Conservation (phyloP, 2,329 filamentous ascomycete genomes). For the Venturia aucupariae region DNA sequence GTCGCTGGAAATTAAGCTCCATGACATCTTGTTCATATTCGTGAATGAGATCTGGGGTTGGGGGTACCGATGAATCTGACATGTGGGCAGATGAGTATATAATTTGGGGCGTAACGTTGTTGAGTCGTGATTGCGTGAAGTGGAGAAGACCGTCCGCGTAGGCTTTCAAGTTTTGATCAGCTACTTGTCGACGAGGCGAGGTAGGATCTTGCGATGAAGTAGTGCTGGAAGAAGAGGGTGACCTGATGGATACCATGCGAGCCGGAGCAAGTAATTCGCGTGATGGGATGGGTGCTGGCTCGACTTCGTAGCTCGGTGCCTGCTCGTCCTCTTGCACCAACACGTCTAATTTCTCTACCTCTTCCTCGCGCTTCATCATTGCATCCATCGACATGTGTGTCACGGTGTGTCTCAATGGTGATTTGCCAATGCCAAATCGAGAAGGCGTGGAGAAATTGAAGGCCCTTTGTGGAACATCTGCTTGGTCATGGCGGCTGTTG, state of each 20-base stretch:
- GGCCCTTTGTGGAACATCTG: background rate
- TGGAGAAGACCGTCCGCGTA: constrained; percentile 14
- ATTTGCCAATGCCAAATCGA: constrained; percentile 7
- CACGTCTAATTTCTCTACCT: background rate
- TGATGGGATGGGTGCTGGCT: constrained; percentile 9
- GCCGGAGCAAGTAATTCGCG: background rate
- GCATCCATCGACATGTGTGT: background rate
- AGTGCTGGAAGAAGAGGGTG: background rate
- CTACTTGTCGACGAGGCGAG: constrained; percentile 10
- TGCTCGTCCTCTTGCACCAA: background rate
- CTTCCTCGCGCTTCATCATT: background rate
- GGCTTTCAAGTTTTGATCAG: constrained; percentile 5
- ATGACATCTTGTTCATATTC: constrained; percentile 6
- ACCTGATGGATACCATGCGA: background rate
- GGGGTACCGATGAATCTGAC: background rate
- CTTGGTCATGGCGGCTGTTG: background rate
- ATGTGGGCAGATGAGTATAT: background rate
- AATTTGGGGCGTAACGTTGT: constrained; percentile 7
- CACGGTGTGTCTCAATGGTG: background rate
- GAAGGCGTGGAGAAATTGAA: constrained; percentile 14
- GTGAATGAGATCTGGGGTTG: constrained; percentile 5
- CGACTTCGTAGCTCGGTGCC: background rate
- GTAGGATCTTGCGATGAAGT: background rate
- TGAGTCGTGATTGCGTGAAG: constrained; percentile 13
- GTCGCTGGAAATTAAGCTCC: background rate